Evolutionary conservation across 2,329 filamentous ascomycete genomes (phyloP).

Genomic region (Juglanconis oblonga): DNA sequence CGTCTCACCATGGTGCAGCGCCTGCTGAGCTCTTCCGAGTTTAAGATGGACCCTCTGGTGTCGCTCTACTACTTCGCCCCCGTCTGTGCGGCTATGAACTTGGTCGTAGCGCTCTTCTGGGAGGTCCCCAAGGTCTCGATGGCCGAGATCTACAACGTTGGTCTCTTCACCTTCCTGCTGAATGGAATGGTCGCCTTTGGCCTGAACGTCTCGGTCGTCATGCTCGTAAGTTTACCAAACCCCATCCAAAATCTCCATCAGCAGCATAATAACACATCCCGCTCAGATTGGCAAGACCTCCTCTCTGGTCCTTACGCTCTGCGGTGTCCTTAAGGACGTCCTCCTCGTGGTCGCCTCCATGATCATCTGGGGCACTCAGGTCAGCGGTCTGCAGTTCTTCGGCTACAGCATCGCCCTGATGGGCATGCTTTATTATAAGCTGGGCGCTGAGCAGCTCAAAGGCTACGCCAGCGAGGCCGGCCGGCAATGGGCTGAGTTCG

Average conservation of each 20-base stretch:
- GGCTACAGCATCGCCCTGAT: slow-evolving; percentile 77
- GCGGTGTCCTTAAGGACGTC: slow-evolving; percentile 85
- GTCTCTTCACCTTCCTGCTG: slow-evolving; percentile 66
- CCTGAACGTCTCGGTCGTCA: slow-evolving; percentile 82
- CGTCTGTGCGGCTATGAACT: slow-evolving; percentile 80
- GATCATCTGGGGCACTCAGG: slow-evolving; percentile 75
- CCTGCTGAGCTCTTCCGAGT: slow-evolving; percentile 76
- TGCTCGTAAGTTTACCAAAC: slow-evolving; percentile 60
- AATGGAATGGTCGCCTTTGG: slow-evolving; percentile 79
- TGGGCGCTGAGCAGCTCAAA: slow-evolving; percentile 79
- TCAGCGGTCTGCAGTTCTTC: slow-evolving; percentile 74
- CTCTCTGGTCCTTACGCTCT: slow-evolving; percentile 80
- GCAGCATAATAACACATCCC: slow-evolving; percentile 26
- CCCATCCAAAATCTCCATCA: not conserved
- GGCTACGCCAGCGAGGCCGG: slow-evolving; percentile 69
- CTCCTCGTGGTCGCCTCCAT: slow-evolving; percentile 77
- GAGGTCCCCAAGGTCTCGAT: slow-evolving; percentile 70
- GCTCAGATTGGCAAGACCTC: slow-evolving; percentile 81
- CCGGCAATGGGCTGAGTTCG: slow-evolving; percentile 85
- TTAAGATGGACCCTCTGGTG: slow-evolving; percentile 89
- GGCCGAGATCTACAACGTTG: slow-evolving; percentile 70
- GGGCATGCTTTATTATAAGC: slow-evolving; percentile 84
- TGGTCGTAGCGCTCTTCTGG: slow-evolving; percentile 67
- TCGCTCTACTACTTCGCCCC: slow-evolving; percentile 90
- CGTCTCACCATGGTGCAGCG: slow-evolving; percentile 83